Percentiles rank a stretch among this genome's conserved stretches.
phyloP scores from a whole-genome alignment of 129 eudicot genomes.

The Apium graveolens region DNA sequence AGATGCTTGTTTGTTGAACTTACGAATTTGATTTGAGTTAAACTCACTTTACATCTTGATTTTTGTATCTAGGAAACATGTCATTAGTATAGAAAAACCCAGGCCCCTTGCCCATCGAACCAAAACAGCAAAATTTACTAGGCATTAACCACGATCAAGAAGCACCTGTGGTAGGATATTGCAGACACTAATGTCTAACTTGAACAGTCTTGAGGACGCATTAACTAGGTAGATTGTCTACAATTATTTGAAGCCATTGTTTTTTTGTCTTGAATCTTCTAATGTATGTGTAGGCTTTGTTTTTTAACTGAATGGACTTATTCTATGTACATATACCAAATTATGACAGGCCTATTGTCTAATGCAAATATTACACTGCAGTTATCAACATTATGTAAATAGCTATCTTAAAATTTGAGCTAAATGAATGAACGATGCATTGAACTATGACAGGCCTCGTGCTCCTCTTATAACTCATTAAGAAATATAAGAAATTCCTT shows the following conservation, averaged over 20 bases:
- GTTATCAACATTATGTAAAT: not conserved
- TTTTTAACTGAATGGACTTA: not conserved
- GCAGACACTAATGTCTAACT: not conserved
- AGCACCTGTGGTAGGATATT: not conserved
- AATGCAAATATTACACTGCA: not conserved
- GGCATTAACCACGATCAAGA: not conserved
- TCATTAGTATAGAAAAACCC: not conserved
- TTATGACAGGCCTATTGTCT: not conserved
- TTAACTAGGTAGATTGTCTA: not conserved
- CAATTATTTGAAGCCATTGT: not conserved
- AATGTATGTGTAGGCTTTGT: not conserved
- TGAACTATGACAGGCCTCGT: not conserved
- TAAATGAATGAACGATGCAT: not conserved
- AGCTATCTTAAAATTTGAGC: not conserved
- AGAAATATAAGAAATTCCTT: not conserved
- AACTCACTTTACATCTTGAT: not conserved
- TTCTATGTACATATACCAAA: not conserved
- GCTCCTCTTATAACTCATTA: not conserved
- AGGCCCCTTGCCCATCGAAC: not conserved
- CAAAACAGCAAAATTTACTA: not conserved
- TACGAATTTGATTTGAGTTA: not conserved
- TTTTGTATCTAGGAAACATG: not conserved
- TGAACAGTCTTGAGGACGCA: not conserved
- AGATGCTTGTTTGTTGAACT: no score
- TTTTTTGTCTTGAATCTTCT: not conserved